These are phyloP conservation scores for Hyphodiscus sp. DNA, from an alignment of 2,329 filamentous ascomycete genomes.

Conservation along the genomic window DNA sequence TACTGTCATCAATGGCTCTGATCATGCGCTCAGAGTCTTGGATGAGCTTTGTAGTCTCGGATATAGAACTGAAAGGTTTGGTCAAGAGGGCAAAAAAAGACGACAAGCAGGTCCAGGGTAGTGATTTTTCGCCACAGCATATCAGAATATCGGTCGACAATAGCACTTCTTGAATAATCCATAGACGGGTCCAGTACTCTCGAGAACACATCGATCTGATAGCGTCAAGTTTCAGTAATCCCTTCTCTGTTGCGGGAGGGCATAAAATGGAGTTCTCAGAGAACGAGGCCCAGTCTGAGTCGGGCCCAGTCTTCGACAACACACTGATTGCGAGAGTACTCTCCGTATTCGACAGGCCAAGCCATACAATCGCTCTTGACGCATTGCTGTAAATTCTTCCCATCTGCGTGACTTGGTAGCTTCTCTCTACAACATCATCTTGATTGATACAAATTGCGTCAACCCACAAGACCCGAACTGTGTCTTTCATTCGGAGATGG, in stretches of 20 bases:
- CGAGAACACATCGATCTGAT: neutral
- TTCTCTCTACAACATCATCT: slow-evolving; percentile 3
- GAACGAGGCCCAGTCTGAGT: neutral
- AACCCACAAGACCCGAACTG: neutral
- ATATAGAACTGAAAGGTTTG: neutral
- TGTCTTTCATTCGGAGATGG: neutral
- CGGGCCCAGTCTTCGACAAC: neutral
- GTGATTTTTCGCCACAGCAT: neutral
- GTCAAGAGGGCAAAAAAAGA: neutral
- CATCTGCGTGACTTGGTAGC: slow-evolving; percentile 6
- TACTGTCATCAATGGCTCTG: neutral
- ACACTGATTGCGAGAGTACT: neutral
- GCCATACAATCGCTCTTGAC: neutral
- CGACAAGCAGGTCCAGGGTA: neutral
- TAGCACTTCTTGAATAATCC: slow-evolving; percentile 10
- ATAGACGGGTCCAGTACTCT: slow-evolving; percentile 4
- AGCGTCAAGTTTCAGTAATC: neutral
- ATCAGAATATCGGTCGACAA: neutral
- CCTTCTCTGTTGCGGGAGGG: neutral
- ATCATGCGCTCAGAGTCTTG: neutral
- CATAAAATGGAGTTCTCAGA: neutral
- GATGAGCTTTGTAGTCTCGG: neutral
- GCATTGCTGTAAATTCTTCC: slow-evolving; percentile 1
- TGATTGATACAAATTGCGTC: slow-evolving; percentile 8
- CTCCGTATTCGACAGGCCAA: neutral